These are phyloP conservation scores for Venturia pyrina DNA, from an alignment of 2,329 filamentous ascomycete genomes.

Conservation along the genomic window DNA sequence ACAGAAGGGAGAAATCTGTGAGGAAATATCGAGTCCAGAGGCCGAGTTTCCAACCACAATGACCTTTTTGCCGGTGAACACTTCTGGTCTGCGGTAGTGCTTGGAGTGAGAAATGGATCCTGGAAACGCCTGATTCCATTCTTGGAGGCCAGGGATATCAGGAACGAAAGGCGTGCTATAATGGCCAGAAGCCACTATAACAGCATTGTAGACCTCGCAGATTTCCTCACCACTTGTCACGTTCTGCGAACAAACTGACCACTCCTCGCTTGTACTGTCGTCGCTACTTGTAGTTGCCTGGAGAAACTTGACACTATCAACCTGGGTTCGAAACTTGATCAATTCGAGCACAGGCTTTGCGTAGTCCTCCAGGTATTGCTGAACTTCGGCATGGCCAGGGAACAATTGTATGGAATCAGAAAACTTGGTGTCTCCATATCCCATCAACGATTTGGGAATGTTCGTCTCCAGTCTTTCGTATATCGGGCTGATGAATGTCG, in stretches of 20 bases:
- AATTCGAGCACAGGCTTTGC: conserved; percentile 55
- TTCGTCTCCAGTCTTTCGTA: conserved; percentile 81
- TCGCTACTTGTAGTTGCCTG: conserved; percentile 3
- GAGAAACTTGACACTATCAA: conserved; percentile 44
- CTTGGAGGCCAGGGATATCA: conserved; percentile 28
- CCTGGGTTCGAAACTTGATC: conserved; percentile 61
- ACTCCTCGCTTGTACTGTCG: conserved; percentile 28
- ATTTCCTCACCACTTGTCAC: conserved; percentile 34
- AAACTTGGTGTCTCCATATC: conserved; percentile 62
- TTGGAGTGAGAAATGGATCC: conserved; percentile 51
- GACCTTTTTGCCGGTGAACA: conserved; percentile 59
- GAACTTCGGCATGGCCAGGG: conserved; percentile 60
- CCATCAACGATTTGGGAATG: conserved; percentile 73
- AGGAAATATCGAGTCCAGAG: conserved; percentile 73
- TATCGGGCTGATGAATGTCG: conserved; percentile 70
- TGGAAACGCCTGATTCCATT: conserved; percentile 31
- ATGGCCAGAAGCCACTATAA: conserved; percentile 39
- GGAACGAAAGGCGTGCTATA: conserved; percentile 38
- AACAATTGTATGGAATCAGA: conserved; percentile 57
- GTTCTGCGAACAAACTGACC: conserved; percentile 50
- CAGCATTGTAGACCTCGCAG: conserved; percentile 44
- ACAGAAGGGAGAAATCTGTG: conserved; percentile 58
- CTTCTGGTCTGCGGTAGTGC: conserved; percentile 58
- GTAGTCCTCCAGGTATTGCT: conserved; percentile 65
- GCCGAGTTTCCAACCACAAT: conserved; percentile 77